Evolutionary conservation across 306 rosid genomes (phyloP).

Genomic region (Abrus pulchellus): DNA sequence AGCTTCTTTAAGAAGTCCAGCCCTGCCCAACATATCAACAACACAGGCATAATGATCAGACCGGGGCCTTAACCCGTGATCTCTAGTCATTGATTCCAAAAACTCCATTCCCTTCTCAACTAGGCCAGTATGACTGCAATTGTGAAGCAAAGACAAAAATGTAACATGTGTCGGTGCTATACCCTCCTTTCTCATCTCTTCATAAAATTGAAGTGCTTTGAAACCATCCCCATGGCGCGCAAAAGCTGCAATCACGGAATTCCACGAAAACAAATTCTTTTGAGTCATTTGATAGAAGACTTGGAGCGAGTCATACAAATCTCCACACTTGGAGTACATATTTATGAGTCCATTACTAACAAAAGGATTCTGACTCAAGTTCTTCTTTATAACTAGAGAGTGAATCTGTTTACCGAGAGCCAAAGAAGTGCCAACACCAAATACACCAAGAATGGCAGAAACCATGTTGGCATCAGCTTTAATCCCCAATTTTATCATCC

Average conservation of each 20-base stretch:
- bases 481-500: conserved; percentile 72
- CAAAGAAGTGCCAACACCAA: conserved; percentile 79
- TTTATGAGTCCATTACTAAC: conserved; percentile 88
- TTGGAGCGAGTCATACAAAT: conserved; percentile 65
- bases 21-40: conserved; percentile 95
- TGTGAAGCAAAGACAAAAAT: conserved; percentile 88
- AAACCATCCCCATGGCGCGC: conserved; percentile 86
- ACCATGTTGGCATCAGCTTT: conserved; percentile 74
- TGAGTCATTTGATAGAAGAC: conserved; percentile 66
- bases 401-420: conserved; percentile 81
- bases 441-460: conserved; percentile 88
- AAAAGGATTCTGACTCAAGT: conserved; percentile 67
- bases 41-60: conserved; percentile 81
- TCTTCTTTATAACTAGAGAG: conserved; percentile 67
- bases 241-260: conserved; percentile 87
- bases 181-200: conserved; percentile 70
- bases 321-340: conserved; percentile 94
- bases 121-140: conserved; percentile 89
- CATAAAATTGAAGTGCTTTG: conserved; percentile 70
- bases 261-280: conserved; percentile 81
- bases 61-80: conserved; percentile 70
- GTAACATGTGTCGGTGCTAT: conserved; percentile 73
- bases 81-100: conserved; percentile 74
- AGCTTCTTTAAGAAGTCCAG: conserved; percentile 81
- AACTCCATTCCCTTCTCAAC: conserved; percentile 82